Percentiles rank a stretch among this genome's conserved stretches.
phyloP scores from a whole-genome alignment of 1,139 yeast species.

The Sugiyamaella novakii region DNA sequence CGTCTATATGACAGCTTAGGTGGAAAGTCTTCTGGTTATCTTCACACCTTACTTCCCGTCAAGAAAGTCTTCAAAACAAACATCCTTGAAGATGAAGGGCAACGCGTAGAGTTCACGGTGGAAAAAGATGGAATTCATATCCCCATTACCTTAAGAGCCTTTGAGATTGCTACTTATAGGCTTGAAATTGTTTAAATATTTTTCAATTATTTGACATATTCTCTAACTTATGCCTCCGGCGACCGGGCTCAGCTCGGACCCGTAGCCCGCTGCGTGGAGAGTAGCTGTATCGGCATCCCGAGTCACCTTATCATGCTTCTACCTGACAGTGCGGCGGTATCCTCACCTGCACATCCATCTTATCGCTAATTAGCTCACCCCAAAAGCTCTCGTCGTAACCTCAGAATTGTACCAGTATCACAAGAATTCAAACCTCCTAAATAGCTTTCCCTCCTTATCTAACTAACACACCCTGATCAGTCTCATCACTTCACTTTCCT shows the following conservation, averaged over 20 bases:
- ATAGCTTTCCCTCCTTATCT: too few relatives aligned
- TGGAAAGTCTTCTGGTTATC: constrained; percentile 59
- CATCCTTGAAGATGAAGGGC: constrained; percentile 67
- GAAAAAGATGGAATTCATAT: constrained; percentile 43
- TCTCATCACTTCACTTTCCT: too few relatives aligned
- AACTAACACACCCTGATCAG: too few relatives aligned
- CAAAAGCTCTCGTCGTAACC: too few relatives aligned
- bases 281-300: too few relatives aligned
- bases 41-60: constrained; percentile 43
- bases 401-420: too few relatives aligned
- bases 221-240: background rate
- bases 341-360: too few relatives aligned
- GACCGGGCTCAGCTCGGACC: background rate
- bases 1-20: constrained; percentile 87
- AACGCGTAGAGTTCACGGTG: constrained; percentile 40
- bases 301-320: too few relatives aligned
- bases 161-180: constrained; percentile 66
- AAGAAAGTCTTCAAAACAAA: constrained; percentile 60
- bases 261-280: background rate
- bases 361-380: too few relatives aligned
- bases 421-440: too few relatives aligned
- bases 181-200: constrained; percentile 27
- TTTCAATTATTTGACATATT: background rate
- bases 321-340: too few relatives aligned
- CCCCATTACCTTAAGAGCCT: constrained; percentile 59